A percentile compares a stretch with the other conserved stretches of the same genome.
phyloP scores from a whole-genome alignment of 2,329 filamentous ascomycete genomes.

The Aspergillus sp. region DNA sequence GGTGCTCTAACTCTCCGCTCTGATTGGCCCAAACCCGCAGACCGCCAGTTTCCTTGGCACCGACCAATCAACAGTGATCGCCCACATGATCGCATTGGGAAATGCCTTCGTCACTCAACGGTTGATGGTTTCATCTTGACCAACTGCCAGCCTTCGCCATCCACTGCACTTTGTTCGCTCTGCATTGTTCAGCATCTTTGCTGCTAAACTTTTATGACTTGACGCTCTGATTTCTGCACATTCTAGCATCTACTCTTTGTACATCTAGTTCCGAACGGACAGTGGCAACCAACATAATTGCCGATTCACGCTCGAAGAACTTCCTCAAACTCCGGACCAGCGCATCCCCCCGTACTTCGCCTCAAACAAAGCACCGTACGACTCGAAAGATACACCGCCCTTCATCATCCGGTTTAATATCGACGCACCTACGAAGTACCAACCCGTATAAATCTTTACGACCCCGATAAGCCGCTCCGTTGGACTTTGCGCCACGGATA shows the following conservation, averaged over 20 bases:
- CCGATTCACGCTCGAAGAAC: not conserved
- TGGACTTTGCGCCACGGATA: not conserved
- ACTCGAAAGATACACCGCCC: not conserved
- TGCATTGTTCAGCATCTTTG: not conserved
- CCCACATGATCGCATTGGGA: not conserved
- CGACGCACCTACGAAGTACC: not conserved
- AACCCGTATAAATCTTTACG: not conserved
- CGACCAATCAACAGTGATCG: constrained; percentile 1
- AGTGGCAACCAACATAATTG: not conserved
- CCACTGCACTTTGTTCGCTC: not conserved
- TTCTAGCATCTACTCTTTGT: no score
- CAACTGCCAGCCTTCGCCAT: not conserved
- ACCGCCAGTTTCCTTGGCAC: not conserved
- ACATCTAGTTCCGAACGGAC: no score
- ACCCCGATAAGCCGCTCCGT: not conserved
- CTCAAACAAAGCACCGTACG: not conserved
- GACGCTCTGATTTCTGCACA: no score
- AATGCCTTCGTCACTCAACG: not conserved
- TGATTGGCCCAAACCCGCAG: constrained; percentile 3
- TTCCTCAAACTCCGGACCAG: not conserved
- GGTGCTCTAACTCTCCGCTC: not conserved
- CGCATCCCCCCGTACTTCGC: no score
- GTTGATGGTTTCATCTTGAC: not conserved
- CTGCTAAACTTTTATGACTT: no score
- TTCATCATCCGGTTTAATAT: not conserved